phyloP scores from a whole-genome alignment of 192 early-diverging fungal species.

The Gonapodya prolifera region DNA sequence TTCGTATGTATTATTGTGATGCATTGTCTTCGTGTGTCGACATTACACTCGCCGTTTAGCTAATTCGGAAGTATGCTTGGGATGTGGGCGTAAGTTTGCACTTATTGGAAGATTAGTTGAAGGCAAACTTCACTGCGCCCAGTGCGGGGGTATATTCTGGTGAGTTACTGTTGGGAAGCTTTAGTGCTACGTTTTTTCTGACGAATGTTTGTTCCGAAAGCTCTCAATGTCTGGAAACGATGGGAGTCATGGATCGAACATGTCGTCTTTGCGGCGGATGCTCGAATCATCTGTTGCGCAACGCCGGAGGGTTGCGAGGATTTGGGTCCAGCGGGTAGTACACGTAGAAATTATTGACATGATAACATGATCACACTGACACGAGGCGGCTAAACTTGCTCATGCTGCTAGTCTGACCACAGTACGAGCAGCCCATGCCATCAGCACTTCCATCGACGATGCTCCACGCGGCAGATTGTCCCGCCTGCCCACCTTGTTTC shows the following conservation, averaged over 20 bases:
- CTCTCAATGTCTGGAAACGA: not conserved
- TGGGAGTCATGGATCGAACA: not conserved
- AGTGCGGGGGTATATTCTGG: not conserved
- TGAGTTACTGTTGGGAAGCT: not conserved
- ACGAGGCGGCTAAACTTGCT: not conserved
- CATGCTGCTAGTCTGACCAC: too few relatives aligned
- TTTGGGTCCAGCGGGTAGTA: too few relatives aligned
- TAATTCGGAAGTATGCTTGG: not conserved
- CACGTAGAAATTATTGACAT: not conserved
- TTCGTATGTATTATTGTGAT: not conserved
- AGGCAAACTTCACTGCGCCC: not conserved
- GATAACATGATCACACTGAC: not conserved
- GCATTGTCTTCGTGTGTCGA: not conserved
- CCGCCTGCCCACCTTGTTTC: constrained; percentile 61
- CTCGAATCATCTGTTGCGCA: not conserved
- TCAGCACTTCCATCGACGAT: not conserved
- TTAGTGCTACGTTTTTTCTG: not conserved
- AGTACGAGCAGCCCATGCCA: not conserved
- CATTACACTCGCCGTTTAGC: not conserved
- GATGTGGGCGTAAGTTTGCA: not conserved
- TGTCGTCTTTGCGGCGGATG: not conserved
- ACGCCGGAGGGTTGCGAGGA: not conserved
- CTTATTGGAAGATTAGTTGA: not conserved
- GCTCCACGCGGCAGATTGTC: not conserved
- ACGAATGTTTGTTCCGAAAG: not conserved